Conservation (phyloP, 2,329 filamentous ascomycete genomes). For the Ophiostoma ulmi region DNA sequence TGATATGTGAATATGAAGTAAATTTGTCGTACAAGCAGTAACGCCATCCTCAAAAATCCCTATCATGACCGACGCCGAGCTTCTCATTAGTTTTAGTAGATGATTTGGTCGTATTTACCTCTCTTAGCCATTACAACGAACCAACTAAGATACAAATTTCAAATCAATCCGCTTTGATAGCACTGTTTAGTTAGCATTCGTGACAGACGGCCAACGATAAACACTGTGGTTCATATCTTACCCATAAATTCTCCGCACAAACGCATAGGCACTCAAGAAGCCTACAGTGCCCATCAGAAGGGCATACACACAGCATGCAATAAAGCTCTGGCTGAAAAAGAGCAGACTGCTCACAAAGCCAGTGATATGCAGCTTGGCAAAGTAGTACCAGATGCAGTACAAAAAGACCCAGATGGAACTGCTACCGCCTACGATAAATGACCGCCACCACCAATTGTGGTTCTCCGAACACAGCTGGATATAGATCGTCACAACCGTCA, state of each 20-base stretch:
- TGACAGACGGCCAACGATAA: background rate
- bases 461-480: constrained; percentile 79
- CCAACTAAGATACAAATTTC: background rate
- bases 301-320: constrained; percentile 76
- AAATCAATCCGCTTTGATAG: constrained; percentile 49
- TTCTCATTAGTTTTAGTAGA: background rate
- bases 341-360: constrained; percentile 74
- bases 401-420: constrained; percentile 76
- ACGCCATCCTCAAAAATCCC: background rate
- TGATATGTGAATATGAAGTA: background rate
- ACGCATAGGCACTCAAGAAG: constrained; percentile 77
- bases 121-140: no score
- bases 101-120: background rate
- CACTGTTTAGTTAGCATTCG: constrained; percentile 34
- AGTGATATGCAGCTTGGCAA: constrained; percentile 71
- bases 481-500: constrained; percentile 78
- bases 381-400: constrained; percentile 81
- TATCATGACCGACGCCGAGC: background rate
- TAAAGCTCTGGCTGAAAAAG: constrained; percentile 80
- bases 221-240: constrained; percentile 39
- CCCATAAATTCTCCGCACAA: constrained; percentile 78
- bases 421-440: constrained; percentile 71
- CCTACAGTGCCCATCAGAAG: constrained; percentile 78
- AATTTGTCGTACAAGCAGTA: background rate
- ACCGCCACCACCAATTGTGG: constrained; percentile 90